phyloP scores from a whole-genome alignment of 345 rosid species.

The Jatropha curcas region DNA sequence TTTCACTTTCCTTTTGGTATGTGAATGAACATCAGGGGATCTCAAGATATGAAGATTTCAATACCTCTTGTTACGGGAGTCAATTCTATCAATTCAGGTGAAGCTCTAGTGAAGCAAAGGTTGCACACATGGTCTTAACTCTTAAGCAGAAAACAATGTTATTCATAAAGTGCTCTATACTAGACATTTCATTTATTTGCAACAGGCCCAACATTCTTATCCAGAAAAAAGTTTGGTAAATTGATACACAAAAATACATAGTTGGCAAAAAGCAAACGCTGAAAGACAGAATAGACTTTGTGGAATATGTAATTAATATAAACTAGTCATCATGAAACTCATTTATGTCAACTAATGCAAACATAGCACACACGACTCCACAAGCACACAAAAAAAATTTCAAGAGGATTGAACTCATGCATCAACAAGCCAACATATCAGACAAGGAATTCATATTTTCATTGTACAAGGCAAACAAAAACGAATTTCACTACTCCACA shows the following conservation, averaged over 20 bases:
- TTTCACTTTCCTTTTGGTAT: background rate
- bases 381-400: background rate
- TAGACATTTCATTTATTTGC: background rate
- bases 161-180: background rate
- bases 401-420: background rate
- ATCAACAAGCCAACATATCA: background rate
- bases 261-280: background rate
- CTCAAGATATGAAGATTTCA: background rate
- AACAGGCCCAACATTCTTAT: background rate
- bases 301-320: too few relatives aligned
- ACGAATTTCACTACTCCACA: background rate
- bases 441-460: too few relatives aligned
- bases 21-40: background rate
- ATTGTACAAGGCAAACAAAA: too few relatives aligned
- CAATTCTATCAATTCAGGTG: background rate
- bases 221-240: background rate
- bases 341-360: background rate
- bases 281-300: background rate
- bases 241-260: background rate
- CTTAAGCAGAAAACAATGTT: background rate
- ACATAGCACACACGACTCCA: background rate
- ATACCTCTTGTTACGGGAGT: constrained; percentile 2
- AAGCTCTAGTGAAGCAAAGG: background rate
- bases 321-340: background rate
- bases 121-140: background rate